Evolutionary conservation across 2,329 filamentous ascomycete genomes (phyloP).

Genomic region (Colletotrichum gloeosporioides): DNA sequence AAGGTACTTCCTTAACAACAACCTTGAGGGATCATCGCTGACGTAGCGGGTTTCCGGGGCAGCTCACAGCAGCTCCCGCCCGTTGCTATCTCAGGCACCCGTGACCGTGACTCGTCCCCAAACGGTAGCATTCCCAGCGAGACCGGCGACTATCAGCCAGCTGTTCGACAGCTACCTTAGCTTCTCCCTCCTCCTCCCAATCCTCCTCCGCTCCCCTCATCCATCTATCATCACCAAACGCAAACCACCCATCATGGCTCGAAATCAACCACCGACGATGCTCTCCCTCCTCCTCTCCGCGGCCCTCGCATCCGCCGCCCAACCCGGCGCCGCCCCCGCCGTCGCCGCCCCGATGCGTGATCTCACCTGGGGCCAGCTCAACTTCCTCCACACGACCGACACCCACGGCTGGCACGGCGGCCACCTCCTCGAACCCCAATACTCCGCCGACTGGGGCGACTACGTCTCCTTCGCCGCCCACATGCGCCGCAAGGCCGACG

Average conservation of each 20-base stretch:
- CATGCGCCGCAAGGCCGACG: conserved; percentile 79
- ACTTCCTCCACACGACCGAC: conserved; percentile 96
- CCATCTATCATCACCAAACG: neutral
- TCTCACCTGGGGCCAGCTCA: conserved; percentile 90
- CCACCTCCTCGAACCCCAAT: conserved; percentile 92
- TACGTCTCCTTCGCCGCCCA: conserved; percentile 92
- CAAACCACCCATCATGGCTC: neutral
- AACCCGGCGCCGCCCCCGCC: conserved; percentile 82
- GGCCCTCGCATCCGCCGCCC: conserved; percentile 52
- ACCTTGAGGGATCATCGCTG: conserved; percentile 16
- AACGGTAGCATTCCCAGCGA: conserved; percentile 1
- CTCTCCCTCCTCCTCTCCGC: neutral
- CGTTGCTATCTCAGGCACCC: conserved; percentile 9
- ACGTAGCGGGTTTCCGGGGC: conserved; percentile 13
- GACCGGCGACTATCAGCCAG: neutral
- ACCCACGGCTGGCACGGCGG: conserved; percentile 96
- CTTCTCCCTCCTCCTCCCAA: neutral
- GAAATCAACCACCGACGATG: neutral
- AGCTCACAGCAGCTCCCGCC: neutral
- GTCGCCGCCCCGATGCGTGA: conserved; percentile 82
- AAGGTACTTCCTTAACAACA: neutral
- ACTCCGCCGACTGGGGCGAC: conserved; percentile 96
- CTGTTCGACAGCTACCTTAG: neutral
- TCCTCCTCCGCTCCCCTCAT: neutral
- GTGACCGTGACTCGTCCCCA: conserved; percentile 15